Base-by-base conservation (phyloP, 331 rosid species). In the Quercus phellos region DNA sequence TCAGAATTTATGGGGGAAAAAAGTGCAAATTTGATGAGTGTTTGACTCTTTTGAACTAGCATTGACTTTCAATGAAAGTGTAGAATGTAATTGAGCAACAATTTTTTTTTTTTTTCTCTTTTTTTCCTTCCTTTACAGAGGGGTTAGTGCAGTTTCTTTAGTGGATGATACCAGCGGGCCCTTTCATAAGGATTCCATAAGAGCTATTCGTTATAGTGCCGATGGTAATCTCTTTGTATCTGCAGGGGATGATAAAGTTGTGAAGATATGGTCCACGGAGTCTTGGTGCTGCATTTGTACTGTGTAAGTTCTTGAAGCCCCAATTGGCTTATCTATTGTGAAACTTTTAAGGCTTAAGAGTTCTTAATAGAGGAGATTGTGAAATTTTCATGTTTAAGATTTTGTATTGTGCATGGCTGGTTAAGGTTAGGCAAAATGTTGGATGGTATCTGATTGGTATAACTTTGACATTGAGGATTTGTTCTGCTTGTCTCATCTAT, bases 201-300 rank as follows among this genome's bases (percentile, higher is more conserved):
- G 99, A 85, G 92, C 97, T 63, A 82, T 94, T 83, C 89, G 89
- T 30, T 94, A 88, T 19, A 91, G 93, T 34, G 89, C 91, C 1
- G 76, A 82, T 0, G 97, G 98, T 72, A 87, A 84, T 71, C 88
- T 92, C 29, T 88, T 94, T 78, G 93, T 89, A 12, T 91, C 99
- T 19, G 98, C 99, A 0, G 99, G 98, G 12, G 97, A 92, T 81
- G 98, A 94, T 82, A 92, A 94, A 85, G 81, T 86, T 77, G 90
- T 94, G 75, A 94, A 90, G 87, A 81, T 94, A 51, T 94, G 98
- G 99, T 90, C 90, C n/a, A 66, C 97, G 0, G 84, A 87, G 78
- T 79, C 87, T 9, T 94, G 99, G 99, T 89, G 85, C 51, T 91
- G 97, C 83, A 72, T 92, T 76, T 79, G 76, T n/a, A 84, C 92